Evolutionary conservation across 495 filamentous ascomycete genomes (phyloP).

Genomic region (Neurospora intermedia): DNA sequence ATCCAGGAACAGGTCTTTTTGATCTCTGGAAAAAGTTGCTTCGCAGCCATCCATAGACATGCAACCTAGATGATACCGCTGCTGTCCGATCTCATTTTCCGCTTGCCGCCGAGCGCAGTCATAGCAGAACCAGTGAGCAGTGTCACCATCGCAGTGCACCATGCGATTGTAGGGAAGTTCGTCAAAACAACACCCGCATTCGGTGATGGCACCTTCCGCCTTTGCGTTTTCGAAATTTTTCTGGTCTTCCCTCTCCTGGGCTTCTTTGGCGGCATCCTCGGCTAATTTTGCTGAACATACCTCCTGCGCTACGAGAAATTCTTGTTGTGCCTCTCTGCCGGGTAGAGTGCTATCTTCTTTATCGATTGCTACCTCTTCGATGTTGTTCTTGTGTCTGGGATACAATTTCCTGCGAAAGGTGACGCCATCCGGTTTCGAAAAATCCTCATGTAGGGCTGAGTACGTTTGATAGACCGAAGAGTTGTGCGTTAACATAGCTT

Average conservation of each 20-base stretch:
- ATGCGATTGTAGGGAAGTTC: constrained; percentile 55
- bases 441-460: constrained; percentile 14
- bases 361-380: constrained; percentile 13
- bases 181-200: constrained; percentile 62
- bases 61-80: constrained; percentile 47
- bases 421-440: constrained; percentile 4
- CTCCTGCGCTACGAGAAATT: constrained; percentile 18
- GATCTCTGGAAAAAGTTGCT: constrained; percentile 29
- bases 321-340: constrained; percentile 14
- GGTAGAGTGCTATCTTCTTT: background rate
- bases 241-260: constrained; percentile 26
- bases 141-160: constrained; percentile 51
- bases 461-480: constrained; percentile 22
- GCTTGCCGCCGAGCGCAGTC: constrained; percentile 53
- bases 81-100: constrained; percentile 54
- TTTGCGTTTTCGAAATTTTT: constrained; percentile 34
- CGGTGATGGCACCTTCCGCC: constrained; percentile 39
- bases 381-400: constrained; percentile 4
- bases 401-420: background rate
- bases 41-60: constrained; percentile 41
- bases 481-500: constrained; percentile 5
- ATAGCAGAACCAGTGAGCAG: constrained; percentile 52
- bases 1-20: constrained; percentile 48
- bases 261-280: constrained; percentile 19
- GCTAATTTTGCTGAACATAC: constrained; percentile 9